Evolutionary conservation across 352 stramenopile genomes (phyloP), one percentile per base, ranked within the genome.

Genomic region (Phytophthora melonis): DNA sequence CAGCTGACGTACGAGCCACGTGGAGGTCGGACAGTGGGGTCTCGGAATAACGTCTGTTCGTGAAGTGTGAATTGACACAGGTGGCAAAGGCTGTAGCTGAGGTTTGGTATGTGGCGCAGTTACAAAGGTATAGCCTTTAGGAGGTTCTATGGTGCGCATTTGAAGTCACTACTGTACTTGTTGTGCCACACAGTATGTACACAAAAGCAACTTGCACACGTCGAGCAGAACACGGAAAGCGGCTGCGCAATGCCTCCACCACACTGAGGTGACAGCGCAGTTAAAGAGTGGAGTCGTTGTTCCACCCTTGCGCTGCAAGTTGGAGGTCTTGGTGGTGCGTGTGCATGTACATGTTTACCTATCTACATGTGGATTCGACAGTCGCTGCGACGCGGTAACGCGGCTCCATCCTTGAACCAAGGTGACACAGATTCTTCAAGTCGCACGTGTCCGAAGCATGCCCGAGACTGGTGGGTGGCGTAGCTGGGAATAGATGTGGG

Each of bases 11-110:
- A 43, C 58, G 18, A 63, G 63, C 25, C 56, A 27, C 23, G 23
- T 27, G 23, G 23, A 27, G 23, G 23, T 21, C 14, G 58, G 18
- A 61, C 50, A 71, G 64, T 58, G 9, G 34, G 3, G 25, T n/a
- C 21, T 16, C 5, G 7, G 14, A 52, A 56, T 19, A 68, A 36
- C n/a, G 39, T 45, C 13, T 45, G 39, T 45, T 45, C 16, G 39
- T 18, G 16, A n/a, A 45, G 0, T 45, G 39, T 18, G 39, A 2
- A 18, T 45, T 45, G 16, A 18, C 13, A 45, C 39, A 45, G 39
- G 39, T 45, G 39, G 39, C 16, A 18, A 8, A 7, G 39, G 39
- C 4, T 2, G 13, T 45, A 13, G 18, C 39, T n/a, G 39, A 45
- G 39, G 39, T 5, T 45, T 18, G 39, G 39, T 45, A 45, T 45